Evolutionary conservation across 164 flowering plant genomes (phyloP), one percentile per base, ranked within the genome.

Genomic region (Echeveria elegans): DNA sequence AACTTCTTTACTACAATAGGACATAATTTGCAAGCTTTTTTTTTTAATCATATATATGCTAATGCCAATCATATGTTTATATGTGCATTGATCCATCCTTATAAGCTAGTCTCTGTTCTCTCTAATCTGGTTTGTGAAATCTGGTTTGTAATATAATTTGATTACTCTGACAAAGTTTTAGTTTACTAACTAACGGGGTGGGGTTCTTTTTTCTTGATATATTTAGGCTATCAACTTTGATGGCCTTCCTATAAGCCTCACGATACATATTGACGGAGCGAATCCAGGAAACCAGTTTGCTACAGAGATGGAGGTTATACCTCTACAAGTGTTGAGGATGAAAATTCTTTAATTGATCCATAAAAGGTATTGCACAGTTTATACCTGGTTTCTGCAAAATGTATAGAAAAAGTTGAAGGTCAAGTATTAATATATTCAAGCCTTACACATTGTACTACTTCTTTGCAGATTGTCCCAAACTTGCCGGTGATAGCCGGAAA

Each of bases 61-160:
- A 68, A 73, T 71, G 93, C 97, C n/a, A 75, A 45, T 66, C 69
- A 66, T 63, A 34, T 90, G 77, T 90, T 87, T 69, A 15, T 11
- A n/a, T 15, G n/a, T 43, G 18, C 63, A 8, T 28, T n/a, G 26
- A 34, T 34, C 37, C 37, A 10, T 23, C 7, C 26, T 56, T n/a
- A n/a, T 12, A 56, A 28, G 2, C 3, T 34, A 7, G 37, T 7
- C 7, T 34, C 7, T 34, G 7, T 3, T 34, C 37, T 34, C 37
- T 59, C 11, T 29, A 26, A 7, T 6, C 3, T 23, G 24, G 7
- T 9, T n/a, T n/a, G n/a, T n/a, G n/a, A n/a, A n/a, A n/a, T n/a
- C n/a, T n/a, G n/a, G n/a, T n/a, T n/a, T n/a, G n/a, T n/a, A n/a
- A n/a, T n/a, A n/a, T n/a, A n/a, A n/a, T n/a, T n/a, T n/a, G n/a